Conservation (phyloP, 1,139 yeast species). For the Zygosaccharomyces sapae region DNA sequence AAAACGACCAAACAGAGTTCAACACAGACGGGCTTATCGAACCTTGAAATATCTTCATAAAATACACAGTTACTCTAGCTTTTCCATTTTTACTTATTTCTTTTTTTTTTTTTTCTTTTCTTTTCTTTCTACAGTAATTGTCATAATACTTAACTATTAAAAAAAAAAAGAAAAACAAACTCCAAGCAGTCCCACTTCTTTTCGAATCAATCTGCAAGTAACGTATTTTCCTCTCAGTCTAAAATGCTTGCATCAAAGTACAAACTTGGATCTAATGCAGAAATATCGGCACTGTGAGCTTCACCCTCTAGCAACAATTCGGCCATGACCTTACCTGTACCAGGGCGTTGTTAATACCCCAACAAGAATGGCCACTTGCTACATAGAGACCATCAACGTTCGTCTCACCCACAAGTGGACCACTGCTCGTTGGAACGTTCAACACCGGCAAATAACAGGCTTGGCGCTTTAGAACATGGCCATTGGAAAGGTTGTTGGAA, state of each 20-base stretch:
- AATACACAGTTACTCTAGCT: too few species aligned
- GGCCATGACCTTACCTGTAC: slow-evolving; percentile 87
- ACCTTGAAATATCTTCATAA: too few species aligned
- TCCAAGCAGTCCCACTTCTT: too few species aligned
- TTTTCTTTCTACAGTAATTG: not conserved
- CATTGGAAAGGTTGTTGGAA: slow-evolving; percentile 65
- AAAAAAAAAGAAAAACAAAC: too few species aligned
- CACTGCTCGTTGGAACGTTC: slow-evolving; percentile 86
- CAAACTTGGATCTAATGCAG: slow-evolving; percentile 76
- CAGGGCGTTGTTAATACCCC: slow-evolving; percentile 99
- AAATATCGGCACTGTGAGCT: slow-evolving; percentile 69
- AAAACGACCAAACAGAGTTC: too few species aligned
- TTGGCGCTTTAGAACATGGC: slow-evolving; percentile 77
- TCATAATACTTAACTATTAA: not conserved
- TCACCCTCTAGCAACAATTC: slow-evolving; percentile 83
- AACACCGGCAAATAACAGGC: slow-evolving; percentile 95
- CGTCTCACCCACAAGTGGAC: slow-evolving; percentile 92
- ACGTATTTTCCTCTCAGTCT: slow-evolving; percentile 15
- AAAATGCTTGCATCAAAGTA: slow-evolving; percentile 67
- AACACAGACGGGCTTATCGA: too few species aligned
- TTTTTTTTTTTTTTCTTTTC: slow-evolving; percentile 2
- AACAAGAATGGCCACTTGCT: slow-evolving; percentile 94
- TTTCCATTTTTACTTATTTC: too few species aligned
- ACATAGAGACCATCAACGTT: slow-evolving; percentile 72
- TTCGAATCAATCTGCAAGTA: too few species aligned